Evolutionary conservation across 495 filamentous ascomycete species (phyloP), one percentile per base, ranked within the genome.

Genomic region (Annulohypoxylon nitens): DNA sequence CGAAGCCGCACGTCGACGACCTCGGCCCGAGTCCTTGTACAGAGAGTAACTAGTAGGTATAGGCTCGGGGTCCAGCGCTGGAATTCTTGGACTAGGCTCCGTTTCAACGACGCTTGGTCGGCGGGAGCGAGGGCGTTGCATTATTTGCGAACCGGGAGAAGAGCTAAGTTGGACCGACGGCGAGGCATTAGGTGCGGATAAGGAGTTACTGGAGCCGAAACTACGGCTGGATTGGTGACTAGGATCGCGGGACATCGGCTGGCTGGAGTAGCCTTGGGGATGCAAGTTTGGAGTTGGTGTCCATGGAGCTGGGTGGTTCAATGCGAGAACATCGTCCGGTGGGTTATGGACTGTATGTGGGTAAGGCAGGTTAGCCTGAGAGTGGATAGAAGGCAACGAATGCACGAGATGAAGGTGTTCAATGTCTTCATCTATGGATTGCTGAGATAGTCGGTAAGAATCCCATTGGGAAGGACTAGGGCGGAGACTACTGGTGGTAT

Each of bases 231-330:
- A 85, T 18, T 81, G 81, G 64, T 83, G 79, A 53, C 78, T 80
- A 1, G 76, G 67, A 63, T 86, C 67, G 34, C 86, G 83, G 0
- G 86, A 85, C 85, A 89, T 88, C 3, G 88, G 87, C 65, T 89
- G 87, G n/a, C 86, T 87, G 34, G 79, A 80, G 70, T 89, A 88
- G 16, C 86, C 87, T 14, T 81, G 70, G 0, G 79, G 78, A 1
- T 73, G 72, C 61, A 78, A 57, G 41, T 76, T 69, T 7, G 65
- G 67, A 36, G 73, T 30, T 58, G 68, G 63, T 3, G 67, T 72
- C 77, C 71, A 78, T 1, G 77, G 75, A 58, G 76, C 69, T 23
- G 73, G 74, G 26, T 76, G 77, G 6, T 66, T 65, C 7, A 63
- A 69, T 7, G 47, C 26, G 54, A 48, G 43, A 18, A 70, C 54